phyloP scores from a whole-genome alignment of 805 yeast genomes.

The Candida patagonica region DNA sequence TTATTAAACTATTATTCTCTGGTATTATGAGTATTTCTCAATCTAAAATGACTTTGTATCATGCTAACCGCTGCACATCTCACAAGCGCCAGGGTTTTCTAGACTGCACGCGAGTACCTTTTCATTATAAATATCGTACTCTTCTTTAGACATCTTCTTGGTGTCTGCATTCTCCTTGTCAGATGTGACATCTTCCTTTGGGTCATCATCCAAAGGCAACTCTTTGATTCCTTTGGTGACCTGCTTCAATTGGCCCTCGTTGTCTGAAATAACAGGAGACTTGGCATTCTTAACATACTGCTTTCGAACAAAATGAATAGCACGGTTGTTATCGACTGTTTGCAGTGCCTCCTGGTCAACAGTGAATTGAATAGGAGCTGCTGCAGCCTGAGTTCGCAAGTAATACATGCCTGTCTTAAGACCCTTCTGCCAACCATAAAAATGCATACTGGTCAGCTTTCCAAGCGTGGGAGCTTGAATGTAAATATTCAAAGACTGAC shows the following conservation, averaged over 20 bases:
- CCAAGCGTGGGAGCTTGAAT: constrained; percentile 83
- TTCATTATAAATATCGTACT: constrained; percentile 78
- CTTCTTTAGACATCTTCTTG: constrained; percentile 29
- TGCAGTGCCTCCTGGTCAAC: constrained; percentile 34
- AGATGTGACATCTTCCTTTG: constrained; percentile 6
- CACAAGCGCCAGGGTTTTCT: constrained; percentile 93
- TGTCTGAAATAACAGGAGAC: constrained; percentile 6
- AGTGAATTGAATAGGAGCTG: constrained; percentile 88
- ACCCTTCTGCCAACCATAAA: constrained; percentile 96
- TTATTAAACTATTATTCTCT: not conserved
- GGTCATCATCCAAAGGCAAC: constrained; percentile 13
- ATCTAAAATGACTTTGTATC: not conserved
- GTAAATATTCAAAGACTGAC: constrained; percentile 88
- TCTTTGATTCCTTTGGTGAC: constrained; percentile 5
- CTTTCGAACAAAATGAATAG: constrained; percentile 15
- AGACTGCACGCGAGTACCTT: constrained; percentile 95
- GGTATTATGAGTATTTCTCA: not conserved
- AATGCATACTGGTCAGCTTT: constrained; percentile 92
- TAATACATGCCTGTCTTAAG: constrained; percentile 97
- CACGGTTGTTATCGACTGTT: constrained; percentile 13
- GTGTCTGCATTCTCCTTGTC: constrained; percentile 35
- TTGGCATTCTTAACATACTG: constrained; percentile 12
- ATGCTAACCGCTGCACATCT: constrained; percentile 91
- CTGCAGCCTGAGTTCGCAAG: constrained; percentile 89
- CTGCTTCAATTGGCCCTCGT: constrained; percentile 9